These are phyloP conservation scores for Akanthomyces muscarius DNA, from an alignment of 2,329 filamentous ascomycete species.

Conservation along the genomic window DNA sequence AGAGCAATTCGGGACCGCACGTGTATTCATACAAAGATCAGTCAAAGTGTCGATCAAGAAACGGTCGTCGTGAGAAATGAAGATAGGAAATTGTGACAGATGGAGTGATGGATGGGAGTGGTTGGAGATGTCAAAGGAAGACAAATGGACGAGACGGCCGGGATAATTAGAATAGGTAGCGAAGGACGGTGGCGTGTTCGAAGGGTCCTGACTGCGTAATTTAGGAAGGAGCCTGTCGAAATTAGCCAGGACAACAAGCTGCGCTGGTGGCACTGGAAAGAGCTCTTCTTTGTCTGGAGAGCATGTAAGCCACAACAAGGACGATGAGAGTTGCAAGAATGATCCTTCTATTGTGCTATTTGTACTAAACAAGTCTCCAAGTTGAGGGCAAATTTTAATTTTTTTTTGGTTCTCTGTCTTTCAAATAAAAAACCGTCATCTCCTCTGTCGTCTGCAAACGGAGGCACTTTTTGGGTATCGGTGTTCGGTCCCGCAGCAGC, in stretches of 20 bases:
- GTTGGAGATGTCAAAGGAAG: constrained; percentile 13
- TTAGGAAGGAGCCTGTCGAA: background rate
- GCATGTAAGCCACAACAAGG: background rate
- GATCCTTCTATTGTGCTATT: background rate
- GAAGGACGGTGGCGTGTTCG: background rate
- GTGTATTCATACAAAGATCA: constrained; percentile 37
- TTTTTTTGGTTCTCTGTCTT: background rate
- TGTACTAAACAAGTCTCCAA: background rate
- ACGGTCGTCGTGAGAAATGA: constrained; percentile 9
- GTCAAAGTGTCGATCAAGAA: constrained; percentile 17
- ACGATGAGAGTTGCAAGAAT: background rate
- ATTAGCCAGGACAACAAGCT: background rate
- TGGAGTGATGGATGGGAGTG: constrained; percentile 6
- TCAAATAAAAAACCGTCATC: background rate
- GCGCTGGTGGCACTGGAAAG: background rate
- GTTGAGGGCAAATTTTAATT: too few species aligned
- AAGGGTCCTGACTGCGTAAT: background rate
- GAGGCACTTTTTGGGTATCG: background rate
- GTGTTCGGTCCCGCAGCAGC: constrained; percentile 7
- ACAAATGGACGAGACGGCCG: background rate
- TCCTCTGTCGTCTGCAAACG: background rate
- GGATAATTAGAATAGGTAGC: background rate
- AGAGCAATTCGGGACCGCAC: constrained; percentile 31
- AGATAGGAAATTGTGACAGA: constrained; percentile 15
- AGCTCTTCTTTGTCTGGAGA: background rate